Evolutionary conservation across 331 rosid species (phyloP).

Genomic region (Arachis monticola): DNA sequence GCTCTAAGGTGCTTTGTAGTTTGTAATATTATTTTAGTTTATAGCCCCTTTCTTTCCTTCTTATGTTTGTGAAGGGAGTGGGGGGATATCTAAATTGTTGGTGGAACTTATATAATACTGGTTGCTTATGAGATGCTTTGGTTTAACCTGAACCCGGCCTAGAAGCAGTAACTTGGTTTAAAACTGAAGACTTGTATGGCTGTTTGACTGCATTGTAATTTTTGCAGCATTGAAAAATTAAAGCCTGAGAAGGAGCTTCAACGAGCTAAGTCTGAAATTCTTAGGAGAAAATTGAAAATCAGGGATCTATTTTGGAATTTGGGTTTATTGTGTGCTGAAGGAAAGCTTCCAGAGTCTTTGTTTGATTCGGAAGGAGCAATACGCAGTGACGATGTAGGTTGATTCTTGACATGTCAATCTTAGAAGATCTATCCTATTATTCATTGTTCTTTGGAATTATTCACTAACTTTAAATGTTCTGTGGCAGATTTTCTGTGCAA

Average conservation of each 20-base stretch:
- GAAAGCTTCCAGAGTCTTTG: conserved; percentile 76
- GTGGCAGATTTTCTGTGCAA: conserved; percentile 95
- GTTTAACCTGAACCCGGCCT: no score
- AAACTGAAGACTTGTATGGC: background rate
- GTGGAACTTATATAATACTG: no score
- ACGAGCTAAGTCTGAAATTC: conserved; percentile 84
- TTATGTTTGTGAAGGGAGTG: no score
- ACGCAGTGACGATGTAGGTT: conserved; percentile 91
- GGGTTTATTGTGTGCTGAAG: conserved; percentile 83
- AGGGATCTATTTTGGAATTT: conserved; percentile 89
- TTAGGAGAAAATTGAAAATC: conserved; percentile 80
- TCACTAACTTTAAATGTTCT: conserved; percentile 32
- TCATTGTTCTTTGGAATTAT: background rate
- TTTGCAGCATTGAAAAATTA: conserved; percentile 85
- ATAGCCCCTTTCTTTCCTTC: no score
- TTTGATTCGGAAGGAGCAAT: conserved; percentile 96
- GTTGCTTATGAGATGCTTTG: no score
- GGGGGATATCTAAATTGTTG: no score
- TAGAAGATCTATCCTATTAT: conserved; percentile 27
- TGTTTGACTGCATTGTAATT: conserved; percentile 41
- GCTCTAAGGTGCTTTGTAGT: no score
- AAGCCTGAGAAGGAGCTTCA: conserved; percentile 99
- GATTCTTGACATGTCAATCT: conserved; percentile 42
- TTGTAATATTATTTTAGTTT: no score
- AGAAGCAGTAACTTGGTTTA: no score